Conservation (phyloP, 2,329 filamentous ascomycete species). For the Ascochyta fabae region DNA sequence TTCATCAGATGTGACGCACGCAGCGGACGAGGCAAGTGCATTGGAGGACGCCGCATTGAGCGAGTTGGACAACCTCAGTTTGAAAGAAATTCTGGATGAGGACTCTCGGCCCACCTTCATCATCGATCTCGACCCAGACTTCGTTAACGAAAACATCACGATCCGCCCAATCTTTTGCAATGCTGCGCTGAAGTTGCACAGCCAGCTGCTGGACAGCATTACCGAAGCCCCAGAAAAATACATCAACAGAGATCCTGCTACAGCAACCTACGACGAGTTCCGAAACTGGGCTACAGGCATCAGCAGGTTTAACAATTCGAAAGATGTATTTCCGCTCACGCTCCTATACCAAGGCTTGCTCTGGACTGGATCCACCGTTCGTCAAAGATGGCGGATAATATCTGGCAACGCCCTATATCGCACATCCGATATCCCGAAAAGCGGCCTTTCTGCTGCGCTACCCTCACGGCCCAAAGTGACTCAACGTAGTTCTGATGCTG, state of each 20-base stretch:
- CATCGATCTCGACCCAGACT: slow-evolving; percentile 41
- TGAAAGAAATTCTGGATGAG: slow-evolving; percentile 40
- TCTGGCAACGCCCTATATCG: slow-evolving; percentile 29
- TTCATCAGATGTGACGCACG: not conserved
- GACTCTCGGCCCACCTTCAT: slow-evolving; percentile 44
- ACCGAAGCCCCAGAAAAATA: slow-evolving; percentile 16
- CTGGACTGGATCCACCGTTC: slow-evolving; percentile 41
- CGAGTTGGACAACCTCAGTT: slow-evolving; percentile 32
- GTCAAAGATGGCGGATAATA: slow-evolving; percentile 40
- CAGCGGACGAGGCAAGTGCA: not conserved
- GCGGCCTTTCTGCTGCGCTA: slow-evolving; percentile 13
- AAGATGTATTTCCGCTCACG: slow-evolving; percentile 55
- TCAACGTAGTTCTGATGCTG: not conserved
- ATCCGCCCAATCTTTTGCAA: slow-evolving; percentile 43
- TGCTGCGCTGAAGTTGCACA: slow-evolving; percentile 37
- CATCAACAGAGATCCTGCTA: not conserved
- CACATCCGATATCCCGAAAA: slow-evolving; percentile 22
- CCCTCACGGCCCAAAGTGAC: not conserved
- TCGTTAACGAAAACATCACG: slow-evolving; percentile 13
- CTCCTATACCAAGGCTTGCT: slow-evolving; percentile 42
- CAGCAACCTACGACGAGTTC: slow-evolving; percentile 47
- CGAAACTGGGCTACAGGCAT: slow-evolving; percentile 52
- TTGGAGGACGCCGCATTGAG: slow-evolving; percentile 26
- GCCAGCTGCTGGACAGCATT: slow-evolving; percentile 37
- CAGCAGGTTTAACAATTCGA: slow-evolving; percentile 54